Percentiles rank a stretch among this genome's conserved stretches.
Conservation (phyloP, 208 protist species). For the Trypanosoma vivax region DNA sequence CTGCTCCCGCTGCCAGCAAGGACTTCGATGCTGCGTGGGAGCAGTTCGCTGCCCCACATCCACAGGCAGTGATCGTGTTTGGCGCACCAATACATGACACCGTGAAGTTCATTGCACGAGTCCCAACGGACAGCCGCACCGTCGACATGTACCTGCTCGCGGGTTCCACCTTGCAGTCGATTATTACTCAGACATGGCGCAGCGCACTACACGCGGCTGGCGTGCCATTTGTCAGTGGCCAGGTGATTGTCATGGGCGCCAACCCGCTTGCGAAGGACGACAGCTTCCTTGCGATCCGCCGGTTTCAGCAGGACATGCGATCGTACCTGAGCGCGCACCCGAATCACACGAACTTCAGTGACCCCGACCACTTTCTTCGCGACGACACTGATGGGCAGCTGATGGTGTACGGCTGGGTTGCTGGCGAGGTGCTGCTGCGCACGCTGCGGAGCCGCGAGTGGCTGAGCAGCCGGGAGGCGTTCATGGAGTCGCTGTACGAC, state of each 20-base stretch:
- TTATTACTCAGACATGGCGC: background rate
- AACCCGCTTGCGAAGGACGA: slow-evolving; percentile 18
- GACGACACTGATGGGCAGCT: slow-evolving; percentile 13
- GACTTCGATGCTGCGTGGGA: slow-evolving; percentile 4
- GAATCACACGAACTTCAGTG: background rate
- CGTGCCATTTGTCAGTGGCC: background rate
- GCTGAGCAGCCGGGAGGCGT: background rate
- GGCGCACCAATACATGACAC: background rate
- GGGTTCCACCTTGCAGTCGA: background rate
- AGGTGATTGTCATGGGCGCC: slow-evolving; percentile 18
- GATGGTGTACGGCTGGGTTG: too few species aligned
- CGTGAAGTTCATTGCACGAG: background rate
- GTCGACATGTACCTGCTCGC: background rate
- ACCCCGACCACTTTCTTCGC: slow-evolving; percentile 1
- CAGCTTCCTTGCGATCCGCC: slow-evolving; percentile 11
- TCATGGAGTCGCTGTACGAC: slow-evolving; percentile 15
- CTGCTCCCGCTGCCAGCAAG: background rate
- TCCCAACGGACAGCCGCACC: slow-evolving; percentile 15
- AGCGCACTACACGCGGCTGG: slow-evolving; percentile 3
- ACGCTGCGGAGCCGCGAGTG: too few species aligned
- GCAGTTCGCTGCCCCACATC: background rate
- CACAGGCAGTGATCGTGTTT: slow-evolving; percentile 8
- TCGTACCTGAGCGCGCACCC: slow-evolving; percentile 10
- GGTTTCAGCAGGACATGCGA: slow-evolving; percentile 15
- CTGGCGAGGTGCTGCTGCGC: too few species aligned